phyloP scores from a whole-genome alignment of 2,329 filamentous ascomycete genomes.

The Calonectria pauciramosa region DNA sequence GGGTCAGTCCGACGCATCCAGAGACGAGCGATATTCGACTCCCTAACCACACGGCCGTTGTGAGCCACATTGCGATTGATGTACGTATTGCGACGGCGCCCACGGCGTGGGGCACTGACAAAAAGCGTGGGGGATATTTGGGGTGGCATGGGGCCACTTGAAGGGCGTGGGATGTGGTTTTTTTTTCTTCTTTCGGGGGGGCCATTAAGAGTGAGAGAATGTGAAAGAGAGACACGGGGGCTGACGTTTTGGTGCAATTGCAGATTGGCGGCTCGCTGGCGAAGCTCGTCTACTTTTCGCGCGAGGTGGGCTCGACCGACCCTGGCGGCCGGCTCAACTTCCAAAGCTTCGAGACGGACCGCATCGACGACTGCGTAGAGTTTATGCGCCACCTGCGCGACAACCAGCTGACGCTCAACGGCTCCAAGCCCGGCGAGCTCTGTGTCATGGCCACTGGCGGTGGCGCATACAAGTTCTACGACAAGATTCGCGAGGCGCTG shows the following conservation, averaged over 20 bases:
- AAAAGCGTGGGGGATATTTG: constrained; percentile 21
- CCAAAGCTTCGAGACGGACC: constrained; percentile 94
- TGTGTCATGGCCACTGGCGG: constrained; percentile 97
- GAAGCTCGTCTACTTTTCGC: constrained; percentile 97
- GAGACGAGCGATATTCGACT: constrained; percentile 96
- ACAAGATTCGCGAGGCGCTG: constrained; percentile 85
- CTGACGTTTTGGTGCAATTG: constrained; percentile 28
- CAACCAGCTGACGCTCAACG: constrained; percentile 84
- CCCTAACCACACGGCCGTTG: constrained; percentile 93
- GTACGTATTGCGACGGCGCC: constrained; percentile 66
- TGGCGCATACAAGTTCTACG: constrained; percentile 97
- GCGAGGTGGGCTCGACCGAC: constrained; percentile 83
- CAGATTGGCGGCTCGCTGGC: constrained; percentile 96
- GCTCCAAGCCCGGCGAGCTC: constrained; percentile 77
- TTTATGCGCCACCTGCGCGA: constrained; percentile 90
- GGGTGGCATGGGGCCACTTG: not conserved
- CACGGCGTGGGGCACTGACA: constrained; percentile 9
- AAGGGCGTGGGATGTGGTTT: not conserved
- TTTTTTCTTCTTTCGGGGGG: not conserved
- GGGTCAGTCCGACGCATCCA: constrained; percentile 64
- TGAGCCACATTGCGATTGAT: constrained; percentile 97
- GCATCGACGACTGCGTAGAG: constrained; percentile 92
- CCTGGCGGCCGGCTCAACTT: constrained; percentile 94
- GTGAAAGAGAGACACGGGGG: constrained; percentile 16
- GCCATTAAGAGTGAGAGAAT: not conserved